phyloP scores from a whole-genome alignment of 495 filamentous ascomycete species.

The Aspergillus bridgeri region DNA sequence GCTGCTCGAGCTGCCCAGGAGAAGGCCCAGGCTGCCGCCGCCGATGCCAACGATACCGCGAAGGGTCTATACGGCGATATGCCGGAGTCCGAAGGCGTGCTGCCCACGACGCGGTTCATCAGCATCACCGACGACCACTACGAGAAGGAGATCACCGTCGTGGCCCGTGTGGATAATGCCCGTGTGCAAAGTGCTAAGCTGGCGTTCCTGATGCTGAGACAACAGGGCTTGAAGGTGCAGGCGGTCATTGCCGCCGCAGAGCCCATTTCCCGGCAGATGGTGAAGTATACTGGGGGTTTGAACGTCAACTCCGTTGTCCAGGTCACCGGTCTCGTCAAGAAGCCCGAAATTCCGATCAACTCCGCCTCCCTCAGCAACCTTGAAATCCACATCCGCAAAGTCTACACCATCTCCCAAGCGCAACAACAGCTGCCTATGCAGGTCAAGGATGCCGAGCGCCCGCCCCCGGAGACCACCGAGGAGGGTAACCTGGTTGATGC shows the following conservation, averaged over 20 bases:
- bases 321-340: slow-evolving; percentile 71
- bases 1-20: slow-evolving; percentile 53
- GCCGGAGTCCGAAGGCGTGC: slow-evolving; percentile 38
- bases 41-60: slow-evolving; percentile 63
- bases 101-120: slow-evolving; percentile 34
- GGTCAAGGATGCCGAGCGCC: slow-evolving; percentile 58
- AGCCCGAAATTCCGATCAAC: slow-evolving; percentile 70
- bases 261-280: slow-evolving; percentile 68
- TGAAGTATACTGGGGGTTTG: slow-evolving; percentile 80
- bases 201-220: slow-evolving; percentile 84
- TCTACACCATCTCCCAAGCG: slow-evolving; percentile 70
- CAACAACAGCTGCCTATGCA: slow-evolving; percentile 68
- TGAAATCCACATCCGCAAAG: slow-evolving; percentile 75
- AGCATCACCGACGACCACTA: slow-evolving; percentile 55
- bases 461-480: slow-evolving; percentile 46
- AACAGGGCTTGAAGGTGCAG: slow-evolving; percentile 79
- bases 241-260: slow-evolving; percentile 61
- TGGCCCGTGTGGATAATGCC: slow-evolving; percentile 82
- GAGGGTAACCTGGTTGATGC: slow-evolving; percentile 44
- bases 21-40: slow-evolving; percentile 45
- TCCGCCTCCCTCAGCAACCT: slow-evolving; percentile 71
- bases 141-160: slow-evolving; percentile 73
- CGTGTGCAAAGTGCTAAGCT: slow-evolving; percentile 88
- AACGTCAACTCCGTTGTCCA: slow-evolving; percentile 77
- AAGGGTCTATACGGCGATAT: slow-evolving; percentile 64